Base-by-base conservation (phyloP, 345 rosid species). In the Chamaenerion angustifolium region DNA sequence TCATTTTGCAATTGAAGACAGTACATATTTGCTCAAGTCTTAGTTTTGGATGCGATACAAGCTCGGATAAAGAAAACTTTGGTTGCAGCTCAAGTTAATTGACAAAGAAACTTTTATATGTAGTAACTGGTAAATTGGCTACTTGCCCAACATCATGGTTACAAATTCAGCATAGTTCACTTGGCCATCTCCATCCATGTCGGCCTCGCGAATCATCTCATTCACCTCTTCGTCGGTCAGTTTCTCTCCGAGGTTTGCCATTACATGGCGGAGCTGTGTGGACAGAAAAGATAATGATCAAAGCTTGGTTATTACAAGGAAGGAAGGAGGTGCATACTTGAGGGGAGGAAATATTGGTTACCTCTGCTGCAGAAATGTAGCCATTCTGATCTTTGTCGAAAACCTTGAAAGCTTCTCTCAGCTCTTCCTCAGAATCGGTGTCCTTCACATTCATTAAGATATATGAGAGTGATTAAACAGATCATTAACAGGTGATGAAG, bases 161-260 rank as follows among this genome's bases (percentile, higher is more conserved):
- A 76, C 61, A 54, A 85, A 85, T 66, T 85, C 95, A 2, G 82
- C 74, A 23, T 68, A 85, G 44, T 66, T 77, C 53, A 85, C 58
- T 56, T 51, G 78, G 17, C 78, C 88, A 64, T 81, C 83, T 13
- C 80, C 81, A 27, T 77, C 88, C 66, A 71, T 16, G 57, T 81
- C 81, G 19, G 83, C 83, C 50, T 66, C 81, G 52, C 43, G 63
- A n/a, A 81, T 62, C 83, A 81, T 81, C 66, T 64, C 63, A 18
- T 69, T 71, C 6, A 73, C 8, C 67, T 81, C 83, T 69, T 77
- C 78, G 8, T 75, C 83, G 12, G 76, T 71, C 52, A 67, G 27
- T 14, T 55, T 78, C 60, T 67, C 84, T 40, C 78, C 88, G 8
- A 75, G 48, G 35, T 63, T 73, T 18, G 68, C 61, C 88, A 81